Evolutionary conservation across 495 filamentous ascomycete species (phyloP), one percentile per base, ranked within the genome.

Genomic region (Diplogelasinospora grovesii): DNA sequence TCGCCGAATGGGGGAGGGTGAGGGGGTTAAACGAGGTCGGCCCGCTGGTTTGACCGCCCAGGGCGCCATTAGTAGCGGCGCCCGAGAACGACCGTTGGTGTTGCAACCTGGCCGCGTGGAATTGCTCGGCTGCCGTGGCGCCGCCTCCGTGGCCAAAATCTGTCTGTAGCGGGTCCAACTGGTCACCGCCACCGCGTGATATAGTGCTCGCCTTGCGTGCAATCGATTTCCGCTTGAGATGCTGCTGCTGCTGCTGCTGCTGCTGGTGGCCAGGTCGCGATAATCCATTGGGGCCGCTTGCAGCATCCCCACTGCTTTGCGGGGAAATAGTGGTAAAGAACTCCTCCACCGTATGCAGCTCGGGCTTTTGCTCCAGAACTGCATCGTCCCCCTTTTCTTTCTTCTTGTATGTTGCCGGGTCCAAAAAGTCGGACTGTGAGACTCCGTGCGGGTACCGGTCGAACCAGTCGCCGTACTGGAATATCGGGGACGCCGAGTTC

Each of bases 391-490:
- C 82, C 6, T 77, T 81, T 46, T 88, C 81, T 51, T 82, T 82
- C 57, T 77, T 78, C 57, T 75, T 68, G 41, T 75, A 73, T 1
- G 69, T 64, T 25, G 79, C 80, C 0, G 86, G 82, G 46, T 89
- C 86, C 48, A 89, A 83, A 63, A 84, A 92, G 60, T 92, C 83
- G 8, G 81, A 70, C 38, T 82, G 74, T 20, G 86, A 85, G 15
- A 96, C 86, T 8, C 92, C 92, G 52, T 92, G 86, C 1, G 92
- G 92, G 64, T 96, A 96, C 49, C 86, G 81, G 55, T 89, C 80
- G 54, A 96, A 96, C 92, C 92, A 98, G 61, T 98, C 92, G 24
- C 89, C 89, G 51, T 97, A 98, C 55, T 96, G 90, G 66, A 95
- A 89, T 59, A 95, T 86, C 9, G 75, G 64, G 15, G 77, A 79